These are phyloP conservation scores for Silene noctiflora DNA, from an alignment of 179 eudicot species.

Conservation along the genomic window DNA sequence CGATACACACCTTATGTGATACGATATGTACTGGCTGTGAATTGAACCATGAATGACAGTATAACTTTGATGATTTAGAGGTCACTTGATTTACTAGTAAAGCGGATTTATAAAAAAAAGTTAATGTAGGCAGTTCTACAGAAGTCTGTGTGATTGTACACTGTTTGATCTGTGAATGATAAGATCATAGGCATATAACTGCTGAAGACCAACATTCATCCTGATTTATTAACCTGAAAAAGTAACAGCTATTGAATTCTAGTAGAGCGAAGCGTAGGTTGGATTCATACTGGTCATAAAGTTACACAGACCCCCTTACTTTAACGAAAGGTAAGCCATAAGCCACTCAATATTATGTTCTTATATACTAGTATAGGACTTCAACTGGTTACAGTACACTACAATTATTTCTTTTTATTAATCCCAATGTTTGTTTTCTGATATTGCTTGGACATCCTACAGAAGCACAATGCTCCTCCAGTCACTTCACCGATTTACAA, in stretches of 20 bases:
- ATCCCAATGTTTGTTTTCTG: not conserved
- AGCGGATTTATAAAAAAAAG: not conserved
- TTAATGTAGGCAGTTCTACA: not conserved
- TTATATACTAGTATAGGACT: not conserved
- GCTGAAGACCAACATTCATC: not conserved
- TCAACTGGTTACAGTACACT: not conserved
- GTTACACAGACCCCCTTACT: not conserved
- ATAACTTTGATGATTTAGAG: not conserved
- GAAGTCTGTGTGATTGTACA: not conserved
- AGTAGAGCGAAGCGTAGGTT: not conserved
- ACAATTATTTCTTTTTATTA: too few species aligned
- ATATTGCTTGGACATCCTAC: conserved; percentile 1
- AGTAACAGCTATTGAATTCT: not conserved
- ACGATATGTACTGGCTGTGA: not conserved
- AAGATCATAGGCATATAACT: not conserved
- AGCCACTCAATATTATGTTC: not conserved
- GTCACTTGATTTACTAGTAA: not conserved
- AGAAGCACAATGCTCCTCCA: conserved; percentile 3
- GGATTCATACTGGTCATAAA: not conserved
- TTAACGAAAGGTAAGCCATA: too few species aligned
- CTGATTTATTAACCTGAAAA: not conserved
- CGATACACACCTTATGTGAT: not conserved
- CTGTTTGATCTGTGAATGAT: not conserved
- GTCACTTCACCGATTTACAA: not conserved
- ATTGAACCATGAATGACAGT: not conserved